Evolutionary conservation across 106 monocot genomes (phyloP).

Genomic region (Dendrobium nobile): DNA sequence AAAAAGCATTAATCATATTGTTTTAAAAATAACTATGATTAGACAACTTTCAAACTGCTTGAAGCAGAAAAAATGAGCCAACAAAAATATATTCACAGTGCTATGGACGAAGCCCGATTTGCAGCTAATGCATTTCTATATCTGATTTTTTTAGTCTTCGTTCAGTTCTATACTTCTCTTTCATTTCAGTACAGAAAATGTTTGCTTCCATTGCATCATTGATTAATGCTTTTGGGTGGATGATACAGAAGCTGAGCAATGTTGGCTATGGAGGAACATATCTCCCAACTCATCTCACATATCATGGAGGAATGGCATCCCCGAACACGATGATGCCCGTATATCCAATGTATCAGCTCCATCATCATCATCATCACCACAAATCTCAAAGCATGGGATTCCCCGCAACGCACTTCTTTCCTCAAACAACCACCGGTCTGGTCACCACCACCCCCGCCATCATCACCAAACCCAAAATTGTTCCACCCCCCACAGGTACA

Average conservation of each 20-base stretch:
- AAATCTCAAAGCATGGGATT: constrained; percentile 31
- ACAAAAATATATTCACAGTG: too few relatives aligned
- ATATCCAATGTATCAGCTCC: constrained; percentile 19
- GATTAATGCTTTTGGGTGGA: background rate
- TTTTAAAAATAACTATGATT: too few relatives aligned
- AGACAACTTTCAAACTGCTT: too few relatives aligned
- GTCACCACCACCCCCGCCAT: constrained; percentile 12
- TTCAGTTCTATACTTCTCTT: too few relatives aligned
- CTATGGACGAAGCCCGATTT: too few relatives aligned
- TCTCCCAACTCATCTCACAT: constrained; percentile 8
- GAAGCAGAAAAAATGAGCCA: too few relatives aligned
- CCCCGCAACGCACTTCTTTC: constrained; percentile 35
- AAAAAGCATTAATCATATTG: too few relatives aligned
- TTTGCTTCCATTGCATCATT: too few relatives aligned
- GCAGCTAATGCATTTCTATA: too few relatives aligned
- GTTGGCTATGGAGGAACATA: too few relatives aligned
- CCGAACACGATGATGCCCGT: constrained; percentile 29
- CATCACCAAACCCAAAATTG: constrained; percentile 39
- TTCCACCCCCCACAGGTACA: constrained; percentile 34
- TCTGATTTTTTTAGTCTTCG: too few relatives aligned
- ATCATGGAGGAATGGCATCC: constrained; percentile 20
- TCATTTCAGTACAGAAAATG: too few relatives aligned
- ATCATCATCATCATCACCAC: constrained; percentile 38
- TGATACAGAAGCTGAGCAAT: constrained; percentile 19
- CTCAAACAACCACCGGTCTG: constrained; percentile 12